These are phyloP conservation scores for Lachancea kluyveri DNA, from an alignment of 805 yeast genomes.

Conservation along the genomic window DNA sequence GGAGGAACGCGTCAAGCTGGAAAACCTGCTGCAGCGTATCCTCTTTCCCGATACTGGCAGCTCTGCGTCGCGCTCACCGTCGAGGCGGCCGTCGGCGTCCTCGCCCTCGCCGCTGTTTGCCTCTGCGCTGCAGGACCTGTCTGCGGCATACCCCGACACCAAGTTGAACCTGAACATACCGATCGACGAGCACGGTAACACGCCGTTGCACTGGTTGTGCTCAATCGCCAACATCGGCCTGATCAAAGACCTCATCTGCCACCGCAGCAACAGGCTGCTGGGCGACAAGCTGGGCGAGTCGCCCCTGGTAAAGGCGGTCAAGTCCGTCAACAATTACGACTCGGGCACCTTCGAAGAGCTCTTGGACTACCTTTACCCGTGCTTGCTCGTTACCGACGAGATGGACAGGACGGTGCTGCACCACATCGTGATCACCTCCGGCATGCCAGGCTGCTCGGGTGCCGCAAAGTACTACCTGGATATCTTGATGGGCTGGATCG, in stretches of 20 bases:
- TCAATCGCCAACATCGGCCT: constrained; percentile 74
- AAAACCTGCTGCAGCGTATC: constrained; percentile 26
- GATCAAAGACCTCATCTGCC: constrained; percentile 59
- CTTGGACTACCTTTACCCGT: constrained; percentile 70
- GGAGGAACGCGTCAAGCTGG: constrained; percentile 23
- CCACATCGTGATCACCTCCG: constrained; percentile 77
- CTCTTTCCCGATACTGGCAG: constrained; percentile 22
- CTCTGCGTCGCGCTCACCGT: constrained; percentile 4
- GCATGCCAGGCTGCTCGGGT: constrained; percentile 64
- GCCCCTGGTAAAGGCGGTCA: constrained; percentile 73
- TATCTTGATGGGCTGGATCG: constrained; percentile 71
- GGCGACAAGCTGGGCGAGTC: constrained; percentile 85
- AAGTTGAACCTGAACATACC: constrained; percentile 66
- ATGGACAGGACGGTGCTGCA: constrained; percentile 79
- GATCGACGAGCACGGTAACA: constrained; percentile 89
- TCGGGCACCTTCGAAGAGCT: constrained; percentile 66
- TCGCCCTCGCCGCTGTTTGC: constrained; percentile 14
- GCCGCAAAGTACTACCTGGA: constrained; percentile 72
- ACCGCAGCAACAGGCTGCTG: constrained; percentile 56
- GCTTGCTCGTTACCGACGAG: constrained; percentile 56
- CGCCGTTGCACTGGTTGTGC: constrained; percentile 94
- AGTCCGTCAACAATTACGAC: constrained; percentile 71
- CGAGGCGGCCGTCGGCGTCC: constrained; percentile 1
- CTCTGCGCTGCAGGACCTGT: constrained; percentile 19
- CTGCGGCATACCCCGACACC: constrained; percentile 19